These are phyloP conservation scores for Physcia stellaris DNA, from an alignment of 495 filamentous ascomycete species.

Conservation along the genomic window DNA sequence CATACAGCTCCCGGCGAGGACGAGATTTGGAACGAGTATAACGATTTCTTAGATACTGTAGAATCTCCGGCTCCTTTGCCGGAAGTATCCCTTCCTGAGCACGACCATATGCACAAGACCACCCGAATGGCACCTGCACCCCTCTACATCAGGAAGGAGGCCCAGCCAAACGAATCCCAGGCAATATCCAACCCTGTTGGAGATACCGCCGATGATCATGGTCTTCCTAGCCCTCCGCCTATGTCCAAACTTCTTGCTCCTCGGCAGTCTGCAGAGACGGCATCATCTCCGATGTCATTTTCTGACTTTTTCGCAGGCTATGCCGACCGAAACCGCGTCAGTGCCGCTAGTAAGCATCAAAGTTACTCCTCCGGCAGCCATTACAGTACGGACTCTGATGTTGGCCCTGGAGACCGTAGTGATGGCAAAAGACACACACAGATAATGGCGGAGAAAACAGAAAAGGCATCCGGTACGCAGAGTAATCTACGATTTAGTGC, in stretches of 20 bases:
- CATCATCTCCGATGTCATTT: slow-evolving; percentile 36
- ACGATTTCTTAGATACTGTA: slow-evolving; percentile 73
- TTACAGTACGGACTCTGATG: slow-evolving; percentile 23
- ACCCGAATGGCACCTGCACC: slow-evolving; percentile 11
- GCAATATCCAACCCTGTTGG: slow-evolving; percentile 1
- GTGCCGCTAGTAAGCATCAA: slow-evolving; percentile 22
- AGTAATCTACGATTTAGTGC: slow-evolving; percentile 76
- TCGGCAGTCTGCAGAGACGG: slow-evolving; percentile 19
- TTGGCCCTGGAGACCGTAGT: slow-evolving; percentile 3
- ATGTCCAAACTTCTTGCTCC: slow-evolving; percentile 20
- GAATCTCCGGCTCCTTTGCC: slow-evolving; percentile 32
- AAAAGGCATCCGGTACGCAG: slow-evolving; percentile 46
- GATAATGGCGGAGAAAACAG: slow-evolving; percentile 3
- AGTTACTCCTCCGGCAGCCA: slow-evolving; percentile 25
- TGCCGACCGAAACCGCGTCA: slow-evolving; percentile 31
- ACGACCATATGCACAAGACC: not conserved
- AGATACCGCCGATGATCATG: slow-evolving; percentile 6
- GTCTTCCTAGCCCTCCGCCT: slow-evolving; percentile 12
- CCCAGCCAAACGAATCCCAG: slow-evolving; percentile 4
- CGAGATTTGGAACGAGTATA: slow-evolving; percentile 90
- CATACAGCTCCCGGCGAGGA: slow-evolving; percentile 55
- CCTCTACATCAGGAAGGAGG: slow-evolving; percentile 13
- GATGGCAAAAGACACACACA: slow-evolving; percentile 2
- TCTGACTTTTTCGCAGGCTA: slow-evolving; percentile 38
- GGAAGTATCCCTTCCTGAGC: slow-evolving; percentile 17